phyloP scores from a whole-genome alignment of 352 stramenopile genomes.

The Pythium inflatum region DNA sequence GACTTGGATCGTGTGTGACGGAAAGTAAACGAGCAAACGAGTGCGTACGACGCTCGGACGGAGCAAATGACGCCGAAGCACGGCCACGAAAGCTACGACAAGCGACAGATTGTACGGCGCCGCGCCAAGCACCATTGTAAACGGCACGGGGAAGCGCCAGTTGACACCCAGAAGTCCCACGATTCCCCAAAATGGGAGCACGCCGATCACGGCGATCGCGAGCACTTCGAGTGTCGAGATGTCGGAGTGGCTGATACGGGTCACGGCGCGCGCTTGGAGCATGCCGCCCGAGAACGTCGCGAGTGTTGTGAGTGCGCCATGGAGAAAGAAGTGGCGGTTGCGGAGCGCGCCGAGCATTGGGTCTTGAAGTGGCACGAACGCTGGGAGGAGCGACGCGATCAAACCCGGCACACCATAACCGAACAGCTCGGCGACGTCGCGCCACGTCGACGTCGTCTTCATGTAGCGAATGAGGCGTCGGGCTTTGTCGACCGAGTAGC shows the following conservation, averaged over 20 bases:
- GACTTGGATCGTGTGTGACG: not conserved
- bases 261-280: not conserved
- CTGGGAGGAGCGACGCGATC: not conserved
- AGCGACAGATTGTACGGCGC: not conserved
- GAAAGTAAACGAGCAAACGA: not conserved
- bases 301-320: not conserved
- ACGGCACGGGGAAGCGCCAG: constrained; percentile 17
- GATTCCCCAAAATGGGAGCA: not conserved
- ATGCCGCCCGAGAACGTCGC: not conserved
- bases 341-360: not conserved
- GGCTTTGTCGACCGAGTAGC: not conserved
- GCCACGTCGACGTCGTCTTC: not conserved
- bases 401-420: not conserved
- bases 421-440: not conserved
- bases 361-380: not conserved
- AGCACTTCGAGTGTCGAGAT: not conserved
- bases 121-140: not conserved
- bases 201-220: not conserved
- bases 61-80: not conserved
- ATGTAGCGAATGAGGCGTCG: not conserved
- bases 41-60: not conserved
- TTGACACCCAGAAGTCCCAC: not conserved
- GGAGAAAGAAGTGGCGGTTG: not conserved
- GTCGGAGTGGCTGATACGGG: not conserved
- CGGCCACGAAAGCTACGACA: not conserved